Evolutionary conservation across 2,329 filamentous ascomycete species (phyloP).

Genomic region (Drechslerella dactyloides): DNA sequence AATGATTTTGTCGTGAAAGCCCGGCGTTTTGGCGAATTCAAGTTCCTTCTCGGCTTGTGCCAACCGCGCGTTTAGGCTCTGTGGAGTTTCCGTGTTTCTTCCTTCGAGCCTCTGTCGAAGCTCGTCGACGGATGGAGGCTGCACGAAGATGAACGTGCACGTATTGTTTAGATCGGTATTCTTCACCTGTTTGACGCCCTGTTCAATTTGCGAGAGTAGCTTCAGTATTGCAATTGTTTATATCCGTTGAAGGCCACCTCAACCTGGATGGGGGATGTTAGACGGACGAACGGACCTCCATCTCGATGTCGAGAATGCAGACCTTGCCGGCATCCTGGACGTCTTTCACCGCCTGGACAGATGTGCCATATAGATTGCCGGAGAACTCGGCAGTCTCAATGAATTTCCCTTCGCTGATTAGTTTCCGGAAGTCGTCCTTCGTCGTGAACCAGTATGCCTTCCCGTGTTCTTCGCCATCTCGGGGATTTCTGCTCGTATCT

Average conservation of each 20-base stretch:
- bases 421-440: constrained; percentile 68
- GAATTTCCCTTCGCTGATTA: constrained; percentile 75
- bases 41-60: constrained; percentile 76
- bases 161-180: constrained; percentile 72
- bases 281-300: constrained; percentile 69
- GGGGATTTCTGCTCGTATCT: constrained; percentile 79
- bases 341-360: constrained; percentile 76
- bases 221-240: too few species aligned
- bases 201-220: background rate
- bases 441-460: constrained; percentile 79
- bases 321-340: constrained; percentile 66
- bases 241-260: too few species aligned
- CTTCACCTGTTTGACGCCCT: constrained; percentile 89
- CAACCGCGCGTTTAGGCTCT: constrained; percentile 72
- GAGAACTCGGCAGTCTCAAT: constrained; percentile 87
- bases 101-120: constrained; percentile 77
- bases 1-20: constrained; percentile 70
- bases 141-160: constrained; percentile 76
- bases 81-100: constrained; percentile 78
- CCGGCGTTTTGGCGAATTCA: constrained; percentile 71
- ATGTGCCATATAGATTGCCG: constrained; percentile 85
- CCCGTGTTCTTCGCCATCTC: constrained; percentile 76
- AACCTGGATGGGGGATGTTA: too few species aligned
- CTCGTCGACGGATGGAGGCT: constrained; percentile 75
- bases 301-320: constrained; percentile 92